Conservation (phyloP, 225 moss, liverwort and hornwort species). For the Pleurozium schreberi region DNA sequence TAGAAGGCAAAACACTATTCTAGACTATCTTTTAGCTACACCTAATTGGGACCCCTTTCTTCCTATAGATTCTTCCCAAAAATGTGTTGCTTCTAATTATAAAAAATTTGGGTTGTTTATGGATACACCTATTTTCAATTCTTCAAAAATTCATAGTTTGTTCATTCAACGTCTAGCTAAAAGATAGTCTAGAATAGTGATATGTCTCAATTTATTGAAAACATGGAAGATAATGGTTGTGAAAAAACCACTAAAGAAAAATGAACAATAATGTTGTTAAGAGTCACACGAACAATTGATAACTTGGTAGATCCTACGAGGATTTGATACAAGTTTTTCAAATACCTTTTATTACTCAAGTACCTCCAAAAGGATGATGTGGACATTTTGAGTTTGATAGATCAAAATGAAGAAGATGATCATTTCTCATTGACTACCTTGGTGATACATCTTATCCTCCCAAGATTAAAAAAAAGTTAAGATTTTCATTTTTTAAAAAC, state of each 20-base stretch:
- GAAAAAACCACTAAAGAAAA: not conserved
- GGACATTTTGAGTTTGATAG: not conserved
- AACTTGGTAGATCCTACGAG: not conserved
- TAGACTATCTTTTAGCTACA: too few species aligned
- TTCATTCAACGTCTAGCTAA: too few species aligned
- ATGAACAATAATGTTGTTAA: not conserved
- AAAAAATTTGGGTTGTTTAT: too few species aligned
- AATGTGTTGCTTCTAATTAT: too few species aligned
- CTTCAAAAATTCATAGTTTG: too few species aligned
- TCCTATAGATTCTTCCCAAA: too few species aligned
- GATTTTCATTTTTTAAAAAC: too few species aligned
- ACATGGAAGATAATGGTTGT: accelerated
- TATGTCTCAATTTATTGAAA: not conserved
- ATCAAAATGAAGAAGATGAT: not conserved
- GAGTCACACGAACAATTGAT: not conserved
- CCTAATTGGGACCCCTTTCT: too few species aligned
- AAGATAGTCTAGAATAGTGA: too few species aligned
- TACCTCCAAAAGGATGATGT: accelerated
- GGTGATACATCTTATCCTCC: not conserved
- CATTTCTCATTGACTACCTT: not conserved
- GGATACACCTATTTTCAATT: too few species aligned
- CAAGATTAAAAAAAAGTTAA: too few species aligned
- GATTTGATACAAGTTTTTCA: not conserved
- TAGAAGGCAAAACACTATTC: not conserved
- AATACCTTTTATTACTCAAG: not conserved